Percentiles rank a stretch among this genome's conserved stretches.
phyloP scores from a whole-genome alignment of 2,329 filamentous ascomycete genomes.

The Colletotrichum endophyticum region DNA sequence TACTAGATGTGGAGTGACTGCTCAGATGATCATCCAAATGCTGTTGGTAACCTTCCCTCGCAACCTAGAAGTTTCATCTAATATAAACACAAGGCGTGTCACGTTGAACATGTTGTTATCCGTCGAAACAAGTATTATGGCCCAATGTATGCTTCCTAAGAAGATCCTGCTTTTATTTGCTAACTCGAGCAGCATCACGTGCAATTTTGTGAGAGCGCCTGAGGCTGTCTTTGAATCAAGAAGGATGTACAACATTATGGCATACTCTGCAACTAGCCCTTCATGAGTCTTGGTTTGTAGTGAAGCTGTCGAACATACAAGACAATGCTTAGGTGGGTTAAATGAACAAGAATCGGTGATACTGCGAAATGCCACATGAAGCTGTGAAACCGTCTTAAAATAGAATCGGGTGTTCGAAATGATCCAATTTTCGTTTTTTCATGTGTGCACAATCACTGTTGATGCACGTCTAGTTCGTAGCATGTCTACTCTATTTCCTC shows the following conservation, averaged over 20 bases:
- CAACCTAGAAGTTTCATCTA: too few species aligned
- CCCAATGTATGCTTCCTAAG: too few species aligned
- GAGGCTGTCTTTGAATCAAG: not conserved
- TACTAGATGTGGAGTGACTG: too few species aligned
- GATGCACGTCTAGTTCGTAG: not conserved
- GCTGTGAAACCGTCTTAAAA: not conserved
- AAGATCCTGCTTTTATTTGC: not conserved
- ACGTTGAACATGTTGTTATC: too few species aligned
- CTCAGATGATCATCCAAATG: too few species aligned
- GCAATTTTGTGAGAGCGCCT: not conserved
- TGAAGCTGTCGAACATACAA: too few species aligned
- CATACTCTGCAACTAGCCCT: not conserved
- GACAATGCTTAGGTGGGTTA: too few species aligned
- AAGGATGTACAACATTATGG: not conserved
- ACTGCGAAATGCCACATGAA: not conserved
- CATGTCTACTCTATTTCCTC: not conserved
- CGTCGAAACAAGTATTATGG: too few species aligned
- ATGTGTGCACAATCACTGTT: not conserved
- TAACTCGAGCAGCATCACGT: not conserved
- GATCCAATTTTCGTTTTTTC: not conserved
- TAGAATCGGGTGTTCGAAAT: not conserved
- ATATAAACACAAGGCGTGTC: too few species aligned
- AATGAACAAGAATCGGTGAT: too few species aligned
- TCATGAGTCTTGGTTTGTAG: not conserved
- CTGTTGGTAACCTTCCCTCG: too few species aligned